Conservation (phyloP, 805 yeast genomes). For the Metschnikowia chrysomelidarum region DNA sequence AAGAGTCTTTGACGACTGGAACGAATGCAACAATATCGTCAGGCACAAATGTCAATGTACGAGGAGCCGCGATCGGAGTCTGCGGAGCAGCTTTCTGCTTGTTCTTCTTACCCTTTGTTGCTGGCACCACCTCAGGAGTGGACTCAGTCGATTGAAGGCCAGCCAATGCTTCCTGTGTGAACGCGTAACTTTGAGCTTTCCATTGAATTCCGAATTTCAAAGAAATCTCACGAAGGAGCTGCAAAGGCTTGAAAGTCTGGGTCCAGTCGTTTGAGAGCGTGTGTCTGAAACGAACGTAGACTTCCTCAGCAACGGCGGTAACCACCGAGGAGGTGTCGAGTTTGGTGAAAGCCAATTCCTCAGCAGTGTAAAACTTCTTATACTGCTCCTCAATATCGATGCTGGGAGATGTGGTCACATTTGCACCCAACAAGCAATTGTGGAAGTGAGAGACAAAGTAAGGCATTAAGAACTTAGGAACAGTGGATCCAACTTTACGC, state of each 20-base stretch:
- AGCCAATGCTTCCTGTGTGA: slow-evolving; percentile 43
- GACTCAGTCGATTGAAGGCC: slow-evolving; percentile 26
- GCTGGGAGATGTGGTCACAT: slow-evolving; percentile 39
- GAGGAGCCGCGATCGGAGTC: slow-evolving; percentile 10
- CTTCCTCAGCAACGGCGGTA: slow-evolving; percentile 50
- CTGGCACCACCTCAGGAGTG: slow-evolving; percentile 13
- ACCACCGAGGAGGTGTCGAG: slow-evolving; percentile 48
- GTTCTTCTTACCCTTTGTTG: slow-evolving; percentile 30
- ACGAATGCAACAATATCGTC: slow-evolving; percentile 67
- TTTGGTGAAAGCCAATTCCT: slow-evolving; percentile 41
- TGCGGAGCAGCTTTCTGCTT: slow-evolving; percentile 24
- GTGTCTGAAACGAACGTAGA: slow-evolving; percentile 61
- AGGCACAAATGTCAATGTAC: slow-evolving; percentile 47
- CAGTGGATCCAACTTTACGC: slow-evolving; percentile 42
- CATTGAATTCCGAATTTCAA: slow-evolving; percentile 85
- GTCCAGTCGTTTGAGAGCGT: slow-evolving; percentile 51
- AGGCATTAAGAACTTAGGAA: slow-evolving; percentile 58
- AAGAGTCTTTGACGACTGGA: slow-evolving; percentile 74
- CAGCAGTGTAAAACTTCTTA: slow-evolving; percentile 40
- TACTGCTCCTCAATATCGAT: slow-evolving; percentile 43
- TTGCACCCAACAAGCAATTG: slow-evolving; percentile 62
- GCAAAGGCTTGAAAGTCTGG: slow-evolving; percentile 34
- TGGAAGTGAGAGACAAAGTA: slow-evolving; percentile 66
- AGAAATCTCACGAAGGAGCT: slow-evolving; percentile 69
- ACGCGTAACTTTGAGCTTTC: slow-evolving; percentile 50